These are phyloP conservation scores for Aspergillus eucalypticola DNA, from an alignment of 2,329 filamentous ascomycete genomes.

Conservation along the genomic window DNA sequence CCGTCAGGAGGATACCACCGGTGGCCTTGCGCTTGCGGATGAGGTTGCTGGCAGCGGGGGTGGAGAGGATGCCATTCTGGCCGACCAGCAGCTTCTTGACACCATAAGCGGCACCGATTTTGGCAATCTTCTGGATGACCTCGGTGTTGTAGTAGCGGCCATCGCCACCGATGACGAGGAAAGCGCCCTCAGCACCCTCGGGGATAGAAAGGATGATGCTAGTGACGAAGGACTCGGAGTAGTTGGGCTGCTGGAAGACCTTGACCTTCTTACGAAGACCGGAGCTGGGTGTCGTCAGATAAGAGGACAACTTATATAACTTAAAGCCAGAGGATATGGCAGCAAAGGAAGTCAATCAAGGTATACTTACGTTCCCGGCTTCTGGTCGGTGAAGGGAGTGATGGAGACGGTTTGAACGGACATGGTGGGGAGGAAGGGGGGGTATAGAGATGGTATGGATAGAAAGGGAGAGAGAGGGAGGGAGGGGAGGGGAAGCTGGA, in stretches of 20 bases:
- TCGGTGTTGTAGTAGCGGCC: conserved; percentile 97
- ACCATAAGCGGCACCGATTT: conserved; percentile 94
- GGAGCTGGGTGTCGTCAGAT: conserved; percentile 75
- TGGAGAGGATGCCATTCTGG: conserved; percentile 94
- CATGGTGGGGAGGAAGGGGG: conserved; percentile 53
- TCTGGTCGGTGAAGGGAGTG: conserved; percentile 90
- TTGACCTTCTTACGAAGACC: conserved; percentile 99
- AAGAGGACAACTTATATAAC: not conserved
- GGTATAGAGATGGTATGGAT: conserved; percentile 3
- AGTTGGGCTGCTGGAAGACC: conserved; percentile 92
- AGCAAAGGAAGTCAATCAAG: conserved; percentile 2
- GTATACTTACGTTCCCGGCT: conserved; percentile 93
- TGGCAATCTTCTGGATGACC: conserved; percentile 93
- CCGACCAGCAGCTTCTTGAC: conserved; percentile 99
- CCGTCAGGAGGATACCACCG: conserved; percentile 92
- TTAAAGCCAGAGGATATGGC: conserved; percentile 15
- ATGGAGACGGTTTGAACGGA: conserved; percentile 76
- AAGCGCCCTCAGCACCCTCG: conserved; percentile 82
- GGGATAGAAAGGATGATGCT: conserved; percentile 96
- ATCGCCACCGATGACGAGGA: conserved; percentile 96
- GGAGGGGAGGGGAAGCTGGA: conserved; percentile 2
- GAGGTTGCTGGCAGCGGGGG: conserved; percentile 91
- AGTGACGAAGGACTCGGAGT: conserved; percentile 92
- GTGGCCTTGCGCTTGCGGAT: conserved; percentile 95
- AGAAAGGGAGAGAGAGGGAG: not conserved